A percentile compares a stretch with the other conserved stretches of the same genome.
Conservation (phyloP, 2,329 filamentous ascomycete genomes). For the Biscogniauxia sp. region DNA sequence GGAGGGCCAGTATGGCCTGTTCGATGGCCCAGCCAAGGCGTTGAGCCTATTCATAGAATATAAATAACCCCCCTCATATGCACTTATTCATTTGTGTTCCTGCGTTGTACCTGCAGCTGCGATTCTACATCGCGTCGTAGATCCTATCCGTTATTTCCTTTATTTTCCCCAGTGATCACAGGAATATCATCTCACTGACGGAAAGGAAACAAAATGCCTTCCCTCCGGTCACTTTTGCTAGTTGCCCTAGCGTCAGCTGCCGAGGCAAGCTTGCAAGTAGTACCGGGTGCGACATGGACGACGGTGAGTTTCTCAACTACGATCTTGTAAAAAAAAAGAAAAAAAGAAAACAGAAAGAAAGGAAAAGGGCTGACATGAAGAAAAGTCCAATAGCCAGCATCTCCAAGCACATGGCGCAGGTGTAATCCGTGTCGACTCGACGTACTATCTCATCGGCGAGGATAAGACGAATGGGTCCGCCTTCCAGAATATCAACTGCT, state of each 20-base stretch:
- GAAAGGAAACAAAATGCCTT: neutral
- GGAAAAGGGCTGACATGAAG: neutral
- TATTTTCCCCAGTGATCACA: neutral
- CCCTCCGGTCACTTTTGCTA: neutral
- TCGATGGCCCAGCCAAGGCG: neutral
- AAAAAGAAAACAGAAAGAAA: neutral
- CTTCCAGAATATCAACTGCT: constrained; percentile 68
- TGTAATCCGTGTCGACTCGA: constrained; percentile 55
- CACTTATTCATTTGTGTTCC: neutral
- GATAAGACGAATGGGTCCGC: constrained; percentile 62
- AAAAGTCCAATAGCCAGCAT: constrained; percentile 46
- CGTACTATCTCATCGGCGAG: constrained; percentile 68
- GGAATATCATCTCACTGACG: neutral
- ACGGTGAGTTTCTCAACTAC: constrained; percentile 30
- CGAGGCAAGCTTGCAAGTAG: constrained; percentile 34
- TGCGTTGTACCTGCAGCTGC: neutral
- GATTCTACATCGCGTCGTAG: neutral
- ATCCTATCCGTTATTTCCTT: neutral
- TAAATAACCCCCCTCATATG: neutral
- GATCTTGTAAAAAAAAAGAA: neutral
- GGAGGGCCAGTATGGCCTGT: neutral
- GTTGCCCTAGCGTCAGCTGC: constrained; percentile 2
- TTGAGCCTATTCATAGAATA: neutral
- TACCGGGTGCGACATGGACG: constrained; percentile 48
- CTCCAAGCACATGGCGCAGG: constrained; percentile 67